Evolutionary conservation across 2,329 filamentous ascomycete species (phyloP).

Genomic region (Leptographium radiaticola): DNA sequence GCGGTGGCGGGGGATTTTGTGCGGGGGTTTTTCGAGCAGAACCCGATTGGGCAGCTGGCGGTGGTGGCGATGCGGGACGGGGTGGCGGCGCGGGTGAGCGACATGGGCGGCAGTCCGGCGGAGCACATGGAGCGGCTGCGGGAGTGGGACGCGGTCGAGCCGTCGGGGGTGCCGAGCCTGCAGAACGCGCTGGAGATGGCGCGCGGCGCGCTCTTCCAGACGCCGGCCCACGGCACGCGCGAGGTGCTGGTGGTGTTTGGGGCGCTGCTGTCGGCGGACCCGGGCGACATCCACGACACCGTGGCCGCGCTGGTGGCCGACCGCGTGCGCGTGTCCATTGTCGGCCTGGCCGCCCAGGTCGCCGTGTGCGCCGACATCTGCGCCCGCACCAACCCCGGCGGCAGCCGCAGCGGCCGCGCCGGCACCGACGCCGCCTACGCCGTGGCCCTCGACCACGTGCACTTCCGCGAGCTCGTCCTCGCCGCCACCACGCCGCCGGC

Average conservation of each 20-base stretch:
- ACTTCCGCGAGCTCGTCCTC: slow-evolving; percentile 83
- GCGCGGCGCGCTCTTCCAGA: slow-evolving; percentile 79
- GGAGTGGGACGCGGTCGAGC: slow-evolving; percentile 50
- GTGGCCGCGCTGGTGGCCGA: slow-evolving; percentile 67
- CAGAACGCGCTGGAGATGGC: slow-evolving; percentile 97
- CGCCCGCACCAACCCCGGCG: slow-evolving; percentile 62
- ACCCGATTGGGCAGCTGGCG: slow-evolving; percentile 90
- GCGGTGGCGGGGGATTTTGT: slow-evolving; percentile 81
- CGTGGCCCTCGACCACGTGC: slow-evolving; percentile 73
- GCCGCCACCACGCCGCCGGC: slow-evolving; percentile 80
- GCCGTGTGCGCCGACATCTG: slow-evolving; percentile 87
- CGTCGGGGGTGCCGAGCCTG: slow-evolving; percentile 64
- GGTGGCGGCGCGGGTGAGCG: slow-evolving; percentile 70
- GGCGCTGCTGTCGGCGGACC: slow-evolving; percentile 79
- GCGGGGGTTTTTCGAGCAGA: slow-evolving; percentile 93
- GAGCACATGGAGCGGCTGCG: slow-evolving; percentile 73
- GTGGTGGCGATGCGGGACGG: slow-evolving; percentile 91
- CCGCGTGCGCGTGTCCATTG: slow-evolving; percentile 74
- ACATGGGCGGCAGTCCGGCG: slow-evolving; percentile 81
- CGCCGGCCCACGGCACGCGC: slow-evolving; percentile 82
- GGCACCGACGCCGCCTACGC: slow-evolving; percentile 56
- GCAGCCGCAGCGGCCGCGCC: no score
- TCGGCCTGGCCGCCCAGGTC: slow-evolving; percentile 83
- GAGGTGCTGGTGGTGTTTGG: slow-evolving; percentile 90
- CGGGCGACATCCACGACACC: slow-evolving; percentile 88